Evolutionary conservation across 352 stramenopile species (phyloP), one percentile per base, ranked within the genome.

Genomic region (Pythium folliculosum): DNA sequence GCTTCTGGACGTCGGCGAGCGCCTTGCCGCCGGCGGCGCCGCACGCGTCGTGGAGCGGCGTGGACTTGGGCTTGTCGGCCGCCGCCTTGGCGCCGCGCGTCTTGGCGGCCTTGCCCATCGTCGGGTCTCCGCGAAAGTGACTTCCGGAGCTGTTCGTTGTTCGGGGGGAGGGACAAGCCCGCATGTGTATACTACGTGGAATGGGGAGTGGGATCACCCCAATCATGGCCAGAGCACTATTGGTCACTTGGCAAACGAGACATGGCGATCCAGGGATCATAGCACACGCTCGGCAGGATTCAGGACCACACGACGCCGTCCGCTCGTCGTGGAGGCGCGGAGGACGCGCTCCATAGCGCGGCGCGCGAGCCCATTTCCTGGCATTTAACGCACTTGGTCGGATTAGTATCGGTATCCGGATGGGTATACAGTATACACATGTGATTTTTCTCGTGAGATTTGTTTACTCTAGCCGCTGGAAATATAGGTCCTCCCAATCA

Each of bases 11-110:
- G 7, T 63, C 55, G 6, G 55, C 5, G 1, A 51, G 55, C 55
- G 55, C 16, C 40, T 38, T 47, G 52, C n/a, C 17, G 30, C 30
- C n/a, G 10, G 51, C 51, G 30, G 13, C 23, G n/a, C 7, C 32
- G 53, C 53, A 60, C 53, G 53, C 53, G 35, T 32, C 37, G 43
- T 63, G 55, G 38, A 63, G 55, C 43, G 55, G 55, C 55, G 55
- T 54, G 23, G 55, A 44, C 37, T 49, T 50, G 23, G 40, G 1
- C 22, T 51, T 57, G 13, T 43, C 50, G 30, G 27, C 51, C 51
- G 45, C 30, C 7, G 52, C 32, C 52, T 59, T 59, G 30, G 52
- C 32, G n/a, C 30, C 21, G 25, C 21, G 32, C 9, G 30, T 19
- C 27, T 63, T 63, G 23, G 16, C 16, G 25, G 22, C 49, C 23